Conservation (phyloP, 2,329 filamentous ascomycete genomes). For the Colletotrichum lentis region DNA sequence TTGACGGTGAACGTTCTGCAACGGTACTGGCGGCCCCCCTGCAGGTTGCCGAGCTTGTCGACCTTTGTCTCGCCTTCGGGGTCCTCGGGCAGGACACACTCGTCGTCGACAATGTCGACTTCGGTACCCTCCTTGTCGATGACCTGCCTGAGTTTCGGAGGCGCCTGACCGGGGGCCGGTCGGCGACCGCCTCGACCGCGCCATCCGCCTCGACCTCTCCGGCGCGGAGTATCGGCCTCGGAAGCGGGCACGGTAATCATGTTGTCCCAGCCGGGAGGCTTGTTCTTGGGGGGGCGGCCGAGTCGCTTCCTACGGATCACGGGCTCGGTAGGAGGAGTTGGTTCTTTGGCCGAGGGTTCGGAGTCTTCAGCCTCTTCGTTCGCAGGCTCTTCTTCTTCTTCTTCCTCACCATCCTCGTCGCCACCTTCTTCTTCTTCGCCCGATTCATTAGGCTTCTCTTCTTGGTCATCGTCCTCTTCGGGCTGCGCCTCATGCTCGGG, state of each 20-base stretch:
- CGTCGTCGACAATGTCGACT: slow-evolving; percentile 89
- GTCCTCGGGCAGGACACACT: slow-evolving; percentile 88
- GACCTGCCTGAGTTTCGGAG: slow-evolving; percentile 81
- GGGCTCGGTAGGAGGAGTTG: slow-evolving; percentile 63
- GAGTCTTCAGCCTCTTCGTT: slow-evolving; percentile 54
- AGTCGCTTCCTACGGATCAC: slow-evolving; percentile 78
- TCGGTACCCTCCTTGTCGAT: slow-evolving; percentile 94
- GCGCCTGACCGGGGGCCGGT: slow-evolving; percentile 74
- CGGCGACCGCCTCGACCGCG: slow-evolving; percentile 70
- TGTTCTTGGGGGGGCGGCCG: slow-evolving; percentile 87
- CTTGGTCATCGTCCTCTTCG: slow-evolving; percentile 53
- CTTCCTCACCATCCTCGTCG: slow-evolving; percentile 61
- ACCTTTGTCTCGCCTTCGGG: slow-evolving; percentile 91
- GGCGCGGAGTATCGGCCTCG: slow-evolving; percentile 67
- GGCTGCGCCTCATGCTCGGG: slow-evolving; percentile 40
- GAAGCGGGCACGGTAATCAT: slow-evolving; percentile 64
- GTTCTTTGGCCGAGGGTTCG: slow-evolving; percentile 56
- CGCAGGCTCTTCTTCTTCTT: slow-evolving; percentile 48
- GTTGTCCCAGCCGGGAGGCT: slow-evolving; percentile 79
- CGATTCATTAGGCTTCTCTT: slow-evolving; percentile 48
- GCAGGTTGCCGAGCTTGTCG: slow-evolving; percentile 83
- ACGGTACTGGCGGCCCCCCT: slow-evolving; percentile 87
- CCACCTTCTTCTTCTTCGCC: slow-evolving; percentile 59
- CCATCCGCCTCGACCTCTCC: slow-evolving; percentile 76
- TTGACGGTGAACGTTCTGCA: slow-evolving; percentile 93